These are phyloP conservation scores for Zymoseptoria ardabiliae DNA, from an alignment of 2,329 filamentous ascomycete species.

Conservation along the genomic window DNA sequence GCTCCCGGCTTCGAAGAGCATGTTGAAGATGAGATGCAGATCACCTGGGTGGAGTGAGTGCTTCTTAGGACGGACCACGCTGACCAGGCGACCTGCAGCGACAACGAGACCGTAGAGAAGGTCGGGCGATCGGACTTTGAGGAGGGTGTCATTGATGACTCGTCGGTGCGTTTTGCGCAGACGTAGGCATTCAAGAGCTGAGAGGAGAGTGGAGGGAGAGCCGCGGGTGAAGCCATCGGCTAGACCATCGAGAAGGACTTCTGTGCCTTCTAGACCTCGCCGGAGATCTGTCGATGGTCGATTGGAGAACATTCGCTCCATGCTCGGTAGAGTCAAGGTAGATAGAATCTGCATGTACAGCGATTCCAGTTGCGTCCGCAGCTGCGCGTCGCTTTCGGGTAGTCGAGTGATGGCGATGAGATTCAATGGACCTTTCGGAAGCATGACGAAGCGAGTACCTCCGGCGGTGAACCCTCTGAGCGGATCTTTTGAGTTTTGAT, in stretches of 20 bases:
- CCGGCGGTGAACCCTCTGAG: conserved; percentile 83
- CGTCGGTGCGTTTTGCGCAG: conserved; percentile 81
- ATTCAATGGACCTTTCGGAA: conserved; percentile 79
- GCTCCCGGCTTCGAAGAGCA: conserved; percentile 92
- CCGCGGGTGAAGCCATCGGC: conserved; percentile 92
- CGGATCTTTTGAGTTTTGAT: conserved; percentile 69
- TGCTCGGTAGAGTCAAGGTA: conserved; percentile 79
- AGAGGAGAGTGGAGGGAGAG: conserved; percentile 79
- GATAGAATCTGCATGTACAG: conserved; percentile 98
- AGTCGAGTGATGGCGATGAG: conserved; percentile 89
- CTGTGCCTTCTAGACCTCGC: conserved; percentile 83
- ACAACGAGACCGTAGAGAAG: conserved; percentile 91
- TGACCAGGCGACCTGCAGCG: conserved; percentile 85
- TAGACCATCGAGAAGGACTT: conserved; percentile 80
- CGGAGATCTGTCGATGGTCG: conserved; percentile 91
- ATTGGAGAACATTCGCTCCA: conserved; percentile 80
- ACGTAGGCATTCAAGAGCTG: conserved; percentile 86
- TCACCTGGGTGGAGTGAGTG: conserved; percentile 95
- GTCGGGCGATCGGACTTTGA: conserved; percentile 68
- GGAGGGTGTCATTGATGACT: conserved; percentile 76
- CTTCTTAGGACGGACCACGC: conserved; percentile 86
- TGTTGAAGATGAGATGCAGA: conserved; percentile 94
- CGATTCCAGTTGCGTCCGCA: conserved; percentile 81
- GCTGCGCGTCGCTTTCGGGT: conserved; percentile 83
- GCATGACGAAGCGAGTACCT: conserved; percentile 74